Base-by-base conservation (phyloP, 176 grass and related monocot species). In the Phyllostachys edulis region DNA sequence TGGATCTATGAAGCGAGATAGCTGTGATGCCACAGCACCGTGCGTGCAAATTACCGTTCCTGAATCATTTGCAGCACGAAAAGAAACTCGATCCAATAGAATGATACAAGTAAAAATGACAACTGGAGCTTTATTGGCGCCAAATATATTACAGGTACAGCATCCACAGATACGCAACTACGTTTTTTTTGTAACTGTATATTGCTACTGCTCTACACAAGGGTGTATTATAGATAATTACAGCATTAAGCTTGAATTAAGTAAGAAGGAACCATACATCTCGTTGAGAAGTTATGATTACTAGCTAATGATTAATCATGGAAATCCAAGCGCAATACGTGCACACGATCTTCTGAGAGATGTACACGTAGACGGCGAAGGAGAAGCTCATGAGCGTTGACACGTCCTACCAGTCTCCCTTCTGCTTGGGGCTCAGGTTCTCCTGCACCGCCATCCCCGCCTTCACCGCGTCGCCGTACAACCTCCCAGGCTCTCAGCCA, bases 281-380 rank as follows among this genome's bases (percentile, higher is more conserved):
- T 69, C 62, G 55, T 47, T 6, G 45, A 17, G 41, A 70, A 72
- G 17, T 20, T 50, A 51, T 46, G 32, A 37, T 21, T 37, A 74
- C 11, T 63, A 85, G 21, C 63, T 83, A 88, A 59, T 83, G 90
- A 56, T 89, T 92, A 24, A 75, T 78, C 86, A 88, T 94, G 84
- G 90, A 87, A 12, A 97, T 72, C 89, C 90, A 97, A 5, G 88
- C 86, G 44, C 92, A 92, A 57, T 92, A 92, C 7, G 88, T 64
- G 23, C 88, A 97, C 24, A 94, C 90, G 65, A 97, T 87, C 94
- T 86, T 92, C 90, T 91, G 86, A 16, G 95, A 94, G 81, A 94
- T 84, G 87, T 97, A 97, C 49, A 94, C 89, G 71, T 97, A 94
- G 45, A 91, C 90, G 11, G 90, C 95, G 67, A 94, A 97, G 57